phyloP scores from a whole-genome alignment of 345 rosid genomes.

The Angophora floribunda region DNA sequence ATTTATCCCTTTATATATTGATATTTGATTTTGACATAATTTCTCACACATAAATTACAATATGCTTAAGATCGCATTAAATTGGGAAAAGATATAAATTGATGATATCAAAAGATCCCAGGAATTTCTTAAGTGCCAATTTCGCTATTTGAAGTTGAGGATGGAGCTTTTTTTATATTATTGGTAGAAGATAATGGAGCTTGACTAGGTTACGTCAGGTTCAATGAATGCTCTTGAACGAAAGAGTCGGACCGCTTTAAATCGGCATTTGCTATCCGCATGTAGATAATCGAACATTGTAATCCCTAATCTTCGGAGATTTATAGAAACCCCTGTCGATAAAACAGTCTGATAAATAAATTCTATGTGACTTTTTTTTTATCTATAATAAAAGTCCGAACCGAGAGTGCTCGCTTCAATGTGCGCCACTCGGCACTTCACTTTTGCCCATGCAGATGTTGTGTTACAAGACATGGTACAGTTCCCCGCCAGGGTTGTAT shows the following conservation, averaged over 20 bases:
- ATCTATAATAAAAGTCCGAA: no score
- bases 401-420: no score
- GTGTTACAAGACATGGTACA: fast-evolving
- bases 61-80: neutral
- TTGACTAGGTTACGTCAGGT: neutral
- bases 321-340: fast-evolving
- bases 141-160: neutral
- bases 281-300: neutral
- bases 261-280: neutral
- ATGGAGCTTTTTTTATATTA: no score
- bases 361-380: neutral
- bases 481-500: neutral
- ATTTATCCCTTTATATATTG: neutral
- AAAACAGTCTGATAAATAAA: no score
- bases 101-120: neutral
- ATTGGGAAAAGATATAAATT: neutral
- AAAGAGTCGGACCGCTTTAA: neutral
- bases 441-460: neutral
- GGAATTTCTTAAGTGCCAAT: neutral
- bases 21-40: neutral
- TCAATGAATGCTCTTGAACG: neutral
- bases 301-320: neutral
- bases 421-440: no score
- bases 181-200: no score
- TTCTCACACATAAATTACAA: neutral